These are phyloP conservation scores for Kluyveromyces starmeri DNA, from an alignment of 805 yeast genomes.

Conservation along the genomic window DNA sequence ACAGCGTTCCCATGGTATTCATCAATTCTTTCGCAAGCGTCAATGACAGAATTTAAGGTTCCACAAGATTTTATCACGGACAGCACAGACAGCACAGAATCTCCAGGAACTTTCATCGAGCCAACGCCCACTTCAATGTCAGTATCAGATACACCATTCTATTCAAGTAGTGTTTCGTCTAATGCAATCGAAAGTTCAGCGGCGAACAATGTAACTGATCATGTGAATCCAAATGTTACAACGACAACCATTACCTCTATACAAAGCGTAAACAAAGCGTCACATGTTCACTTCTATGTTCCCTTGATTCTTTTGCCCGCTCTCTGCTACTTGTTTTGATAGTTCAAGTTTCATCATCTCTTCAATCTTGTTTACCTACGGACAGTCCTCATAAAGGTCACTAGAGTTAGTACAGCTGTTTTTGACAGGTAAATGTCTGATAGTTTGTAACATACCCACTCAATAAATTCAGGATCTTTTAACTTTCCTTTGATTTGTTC, in stretches of 20 bases:
- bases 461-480: slow-evolving; percentile 18
- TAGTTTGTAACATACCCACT: slow-evolving; percentile 19
- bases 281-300: neutral
- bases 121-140: too few relatives aligned
- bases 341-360: neutral
- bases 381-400: too few relatives aligned
- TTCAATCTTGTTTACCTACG: slow-evolving; percentile 8
- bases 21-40: slow-evolving; percentile 15
- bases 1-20: slow-evolving; percentile 28
- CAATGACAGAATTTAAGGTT: slow-evolving; percentile 16
- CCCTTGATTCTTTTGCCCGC: neutral
- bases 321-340: slow-evolving; percentile 1
- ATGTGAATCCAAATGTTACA: neutral
- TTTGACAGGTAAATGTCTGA: neutral
- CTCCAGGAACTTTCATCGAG: too few relatives aligned
- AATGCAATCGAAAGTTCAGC: too few relatives aligned
- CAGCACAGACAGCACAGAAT: too few relatives aligned
- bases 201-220: too few relatives aligned
- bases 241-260: slow-evolving; percentile 1
- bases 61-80: slow-evolving; percentile 20
- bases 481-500: slow-evolving; percentile 16
- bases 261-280: neutral
- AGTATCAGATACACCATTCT: too few relatives aligned
- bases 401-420: neutral
- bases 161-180: too few relatives aligned